These are phyloP conservation scores for Bolboschoenoplectus hybrid DNA, from an alignment of 202 grass and related monocot genomes.

Conservation along the genomic window DNA sequence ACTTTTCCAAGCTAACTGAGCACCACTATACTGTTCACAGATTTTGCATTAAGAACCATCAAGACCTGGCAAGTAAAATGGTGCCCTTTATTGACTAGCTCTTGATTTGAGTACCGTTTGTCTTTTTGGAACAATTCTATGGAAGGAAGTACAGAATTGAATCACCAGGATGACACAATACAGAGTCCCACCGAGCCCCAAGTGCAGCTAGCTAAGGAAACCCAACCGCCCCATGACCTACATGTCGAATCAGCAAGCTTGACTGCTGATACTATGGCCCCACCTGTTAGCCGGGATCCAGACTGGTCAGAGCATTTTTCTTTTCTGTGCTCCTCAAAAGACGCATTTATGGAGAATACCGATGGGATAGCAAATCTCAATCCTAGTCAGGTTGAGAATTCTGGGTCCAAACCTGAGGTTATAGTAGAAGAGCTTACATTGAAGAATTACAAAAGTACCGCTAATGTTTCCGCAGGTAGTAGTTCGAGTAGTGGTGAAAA, in stretches of 20 bases:
- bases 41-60: conserved; percentile 11
- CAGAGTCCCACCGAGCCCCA: conserved; percentile 45
- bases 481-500: conserved; percentile 62
- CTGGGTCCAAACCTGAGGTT: conserved; percentile 42
- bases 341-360: conserved; percentile 36
- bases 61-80: not conserved
- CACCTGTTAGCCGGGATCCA: conserved; percentile 36
- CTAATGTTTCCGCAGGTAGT: conserved; percentile 48
- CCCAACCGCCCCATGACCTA: conserved; percentile 35
- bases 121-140: conserved; percentile 40
- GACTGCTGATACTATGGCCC: conserved; percentile 38
- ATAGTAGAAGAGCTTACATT: conserved; percentile 93
- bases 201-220: conserved; percentile 59
- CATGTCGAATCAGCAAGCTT: conserved; percentile 48
- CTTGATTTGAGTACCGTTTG: conserved; percentile 10
- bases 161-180: conserved; percentile 42
- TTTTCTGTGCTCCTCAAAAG: conserved; percentile 49
- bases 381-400: conserved; percentile 40
- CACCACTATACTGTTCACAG: not conserved
- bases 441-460: conserved; percentile 56
- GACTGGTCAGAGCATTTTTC: conserved; percentile 80
- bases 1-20: conserved; percentile 2
- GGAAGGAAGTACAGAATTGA: conserved; percentile 61
- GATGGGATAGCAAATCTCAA: conserved; percentile 47
- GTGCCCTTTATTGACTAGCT: conserved; percentile 21